Percentiles rank a stretch among this genome's conserved stretches.
These are phyloP conservation scores for Phoma herbarum DNA, from an alignment of 2,329 filamentous ascomycete genomes.

Conservation along the genomic window DNA sequence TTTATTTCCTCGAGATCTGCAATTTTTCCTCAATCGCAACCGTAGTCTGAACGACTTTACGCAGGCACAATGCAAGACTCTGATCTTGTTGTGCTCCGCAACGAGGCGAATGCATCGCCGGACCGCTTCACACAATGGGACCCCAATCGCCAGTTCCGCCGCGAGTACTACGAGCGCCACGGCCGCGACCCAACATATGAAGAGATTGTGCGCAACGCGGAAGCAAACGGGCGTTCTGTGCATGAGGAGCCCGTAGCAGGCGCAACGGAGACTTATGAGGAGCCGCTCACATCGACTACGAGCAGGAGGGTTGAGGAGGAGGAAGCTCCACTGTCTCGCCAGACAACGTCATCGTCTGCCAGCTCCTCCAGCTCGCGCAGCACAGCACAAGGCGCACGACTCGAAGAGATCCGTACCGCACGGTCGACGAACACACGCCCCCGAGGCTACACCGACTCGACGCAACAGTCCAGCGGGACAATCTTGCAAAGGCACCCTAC, in stretches of 20 bases:
- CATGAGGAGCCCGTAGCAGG: constrained; percentile 2
- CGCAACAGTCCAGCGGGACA: constrained; percentile 31
- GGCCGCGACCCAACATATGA: constrained; percentile 29
- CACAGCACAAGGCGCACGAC: constrained; percentile 26
- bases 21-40: background rate
- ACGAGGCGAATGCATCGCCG: constrained; percentile 41
- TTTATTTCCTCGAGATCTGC: constrained; percentile 5
- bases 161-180: constrained; percentile 36
- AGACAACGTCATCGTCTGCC: constrained; percentile 33
- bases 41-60: background rate
- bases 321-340: constrained; percentile 35
- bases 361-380: constrained; percentile 29
- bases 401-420: constrained; percentile 45
- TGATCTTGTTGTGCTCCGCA: constrained; percentile 42
- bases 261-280: constrained; percentile 1
- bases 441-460: constrained; percentile 32
- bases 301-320: constrained; percentile 28
- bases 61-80: constrained; percentile 40
- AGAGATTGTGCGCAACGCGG: constrained; percentile 15
- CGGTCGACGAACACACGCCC: constrained; percentile 27
- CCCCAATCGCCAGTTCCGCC: constrained; percentile 35
- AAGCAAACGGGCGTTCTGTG: constrained; percentile 19
- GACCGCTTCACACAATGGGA: constrained; percentile 43
- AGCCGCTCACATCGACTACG: constrained; percentile 17
- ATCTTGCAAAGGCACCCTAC: constrained; percentile 45